Conservation (phyloP, 2,329 filamentous ascomycete genomes). For the Fusarium marasasianum region DNA sequence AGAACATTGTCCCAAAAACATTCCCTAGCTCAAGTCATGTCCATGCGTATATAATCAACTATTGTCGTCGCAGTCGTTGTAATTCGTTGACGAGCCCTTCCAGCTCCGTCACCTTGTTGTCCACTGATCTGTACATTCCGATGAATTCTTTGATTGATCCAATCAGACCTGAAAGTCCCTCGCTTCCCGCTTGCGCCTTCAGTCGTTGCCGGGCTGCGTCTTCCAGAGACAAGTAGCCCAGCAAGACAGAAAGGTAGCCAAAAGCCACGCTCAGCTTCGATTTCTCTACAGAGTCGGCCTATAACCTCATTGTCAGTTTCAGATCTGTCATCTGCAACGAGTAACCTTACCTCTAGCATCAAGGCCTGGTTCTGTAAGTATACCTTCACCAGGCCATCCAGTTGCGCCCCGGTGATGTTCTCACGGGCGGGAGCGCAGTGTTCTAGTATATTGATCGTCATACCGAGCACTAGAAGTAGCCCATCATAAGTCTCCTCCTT, state of each 20-base stretch:
- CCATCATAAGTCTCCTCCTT: slow-evolving; percentile 68
- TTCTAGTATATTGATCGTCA: slow-evolving; percentile 89
- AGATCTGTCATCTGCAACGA: neutral
- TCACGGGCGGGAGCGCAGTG: slow-evolving; percentile 72
- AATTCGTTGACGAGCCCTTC: slow-evolving; percentile 52
- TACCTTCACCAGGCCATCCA: slow-evolving; percentile 69
- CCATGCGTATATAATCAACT: slow-evolving; percentile 15
- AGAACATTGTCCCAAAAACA: slow-evolving; percentile 14
- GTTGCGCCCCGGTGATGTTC: slow-evolving; percentile 49
- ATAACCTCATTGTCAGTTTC: slow-evolving; percentile 13
- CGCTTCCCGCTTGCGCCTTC: slow-evolving; percentile 52
- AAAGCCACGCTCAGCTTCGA: slow-evolving; percentile 83
- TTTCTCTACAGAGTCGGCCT: slow-evolving; percentile 78
- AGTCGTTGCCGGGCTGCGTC: slow-evolving; percentile 56
- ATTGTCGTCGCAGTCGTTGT: slow-evolving; percentile 34
- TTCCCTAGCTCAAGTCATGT: neutral
- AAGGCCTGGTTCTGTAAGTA: slow-evolving; percentile 75
- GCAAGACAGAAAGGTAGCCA: slow-evolving; percentile 84
- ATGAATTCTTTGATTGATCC: slow-evolving; percentile 66
- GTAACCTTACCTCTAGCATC: slow-evolving; percentile 71
- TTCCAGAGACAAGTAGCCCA: slow-evolving; percentile 80
- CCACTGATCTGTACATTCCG: slow-evolving; percentile 59
- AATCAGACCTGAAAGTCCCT: slow-evolving; percentile 57
- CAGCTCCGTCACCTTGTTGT: slow-evolving; percentile 54
- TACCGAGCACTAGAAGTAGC: slow-evolving; percentile 80